Evolutionary conservation across 2,329 filamentous ascomycete genomes (phyloP), one percentile per base, ranked within the genome.

Genomic region (Beauveria bassiana): DNA sequence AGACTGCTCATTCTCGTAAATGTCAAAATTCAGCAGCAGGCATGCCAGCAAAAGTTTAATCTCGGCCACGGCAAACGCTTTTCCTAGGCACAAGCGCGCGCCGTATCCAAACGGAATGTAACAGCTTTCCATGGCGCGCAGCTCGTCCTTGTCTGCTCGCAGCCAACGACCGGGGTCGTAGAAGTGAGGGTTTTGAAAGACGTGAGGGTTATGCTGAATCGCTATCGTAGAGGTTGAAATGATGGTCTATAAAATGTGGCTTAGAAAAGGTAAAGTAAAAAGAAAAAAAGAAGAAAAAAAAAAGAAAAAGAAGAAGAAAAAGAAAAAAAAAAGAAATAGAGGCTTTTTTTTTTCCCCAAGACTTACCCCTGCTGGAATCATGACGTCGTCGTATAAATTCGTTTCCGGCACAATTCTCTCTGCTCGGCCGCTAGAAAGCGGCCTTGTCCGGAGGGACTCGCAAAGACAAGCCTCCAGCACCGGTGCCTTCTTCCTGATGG

Each of bases 161-260:
- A 57, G 54, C 54, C 54, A 57, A 4, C 54, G 54, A n/a, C 54
- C 54, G 2, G 54, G 54, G 42, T 57, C 54, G 54, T 57, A 57
- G 28, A 57, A 16, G 43, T 57, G 54, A 2, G 54, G 54, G 54
- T 57, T 57, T 20, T 40, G 43, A 31, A 57, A 57, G 12, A 57
- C 54, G 54, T 28, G 18, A 5, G 54, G 54, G 28, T 34, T 57
- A 26, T 57, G 43, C 43, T 57, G 54, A 10, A 57, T 47, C 7
- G 54, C 54, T 24, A 57, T 57, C 6, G 54, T 57, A 12, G 54
- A 57, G 7, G 54, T 57, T 1, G 54, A 57, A 18, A 57, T 57
- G 16, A 57, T 24, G 8, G 54, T 47, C 54, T 57, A 40, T 6
- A 38, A 2, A 16, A 10, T 14, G 7, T 43, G 24, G 9, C 18